A percentile compares a stretch with the other conserved stretches of the same genome.
Evolutionary conservation across 805 yeast genomes (phyloP).

Genomic region (Kuraishia capsulata): DNA sequence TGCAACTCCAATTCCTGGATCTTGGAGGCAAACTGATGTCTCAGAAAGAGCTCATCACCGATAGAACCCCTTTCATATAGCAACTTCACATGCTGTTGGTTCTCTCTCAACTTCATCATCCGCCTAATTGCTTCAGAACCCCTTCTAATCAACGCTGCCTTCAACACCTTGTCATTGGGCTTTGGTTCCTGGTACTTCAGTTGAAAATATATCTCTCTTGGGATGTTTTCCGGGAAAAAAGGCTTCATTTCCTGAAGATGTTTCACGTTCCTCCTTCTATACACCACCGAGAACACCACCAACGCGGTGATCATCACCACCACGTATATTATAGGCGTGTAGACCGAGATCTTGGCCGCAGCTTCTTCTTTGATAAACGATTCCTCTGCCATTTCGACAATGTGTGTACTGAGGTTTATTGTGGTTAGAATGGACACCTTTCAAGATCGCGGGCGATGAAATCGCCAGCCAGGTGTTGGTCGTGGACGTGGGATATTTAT

Average conservation of each 20-base stretch:
- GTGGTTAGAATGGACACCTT: no score
- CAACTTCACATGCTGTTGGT: conserved; percentile 56
- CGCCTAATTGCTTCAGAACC: conserved; percentile 88
- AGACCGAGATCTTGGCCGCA: conserved; percentile 39
- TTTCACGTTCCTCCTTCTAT: conserved; percentile 47
- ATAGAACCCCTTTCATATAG: conserved; percentile 83
- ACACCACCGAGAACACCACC: conserved; percentile 57
- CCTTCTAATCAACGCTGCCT: conserved; percentile 57
- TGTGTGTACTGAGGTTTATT: not conserved
- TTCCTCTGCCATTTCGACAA: not conserved
- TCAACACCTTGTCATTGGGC: conserved; percentile 71
- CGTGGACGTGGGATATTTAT: no score
- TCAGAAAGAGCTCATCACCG: conserved; percentile 82
- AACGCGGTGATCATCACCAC: conserved; percentile 59
- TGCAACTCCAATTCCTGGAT: conserved; percentile 74
- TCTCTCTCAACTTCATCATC: conserved; percentile 72
- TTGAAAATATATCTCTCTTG: conserved; percentile 53
- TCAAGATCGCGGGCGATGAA: no score
- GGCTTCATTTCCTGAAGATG: conserved; percentile 57
- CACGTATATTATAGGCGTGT: conserved; percentile 72
- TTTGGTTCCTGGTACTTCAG: conserved; percentile 44
- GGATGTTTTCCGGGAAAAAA: conserved; percentile 61
- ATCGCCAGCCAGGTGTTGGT: no score
- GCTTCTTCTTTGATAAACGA: conserved; percentile 14
- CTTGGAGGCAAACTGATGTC: conserved; percentile 69